Base-by-base conservation (phyloP, 192 early-diverging fungal genomes). In the Coemansia sp. region DNA sequence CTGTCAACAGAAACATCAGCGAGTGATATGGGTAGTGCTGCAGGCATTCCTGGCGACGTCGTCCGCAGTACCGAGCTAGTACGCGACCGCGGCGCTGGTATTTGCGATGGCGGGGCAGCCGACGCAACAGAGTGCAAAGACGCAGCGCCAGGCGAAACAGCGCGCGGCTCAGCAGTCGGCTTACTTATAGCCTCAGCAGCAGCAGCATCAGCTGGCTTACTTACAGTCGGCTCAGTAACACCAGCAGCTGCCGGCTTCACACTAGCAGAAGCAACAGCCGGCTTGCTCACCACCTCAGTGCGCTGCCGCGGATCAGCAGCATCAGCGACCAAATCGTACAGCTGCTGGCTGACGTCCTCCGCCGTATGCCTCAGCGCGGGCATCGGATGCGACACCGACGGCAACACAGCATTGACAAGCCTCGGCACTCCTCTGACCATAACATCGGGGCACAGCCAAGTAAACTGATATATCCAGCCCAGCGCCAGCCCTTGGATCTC, bases 401-500 rank as follows among this genome's bases (percentile, higher is more conserved):
- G 97, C 16, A 99, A 74, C 36, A 98, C 91, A 0, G 95, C 90
- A 7, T 87, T 88, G 33, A 98, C 88, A 2, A 98, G 86, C 29
- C 86, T 73, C 12, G 97, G 93, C 33, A 93, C 91, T 64, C 90
- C 94, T 12, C 90, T 87, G 33, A 98, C 87, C 68, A 98, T 92
- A 3, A 93, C 88, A 16, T 92, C 88, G 47, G 92, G 89, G 22
- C 94, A 92, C 27, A 97, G 81, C 29, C 82, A 79, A 29, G 96
- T 91, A 67, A 99, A 96, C 73, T 93, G 92, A 70, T 92, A 90
- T 57, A 97, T 89, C 98, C 98, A 99, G 47, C 87, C 85, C 20
- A 99, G 76, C 1, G 96, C 95, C 1, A 92, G 96, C 57, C 88
- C 90, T 83, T 98, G 98, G 20, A 95, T 96, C 65, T 98, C 96